Conservation (phyloP, 1,284 basidiomycete genomes). For the Trichosporon sp. region DNA sequence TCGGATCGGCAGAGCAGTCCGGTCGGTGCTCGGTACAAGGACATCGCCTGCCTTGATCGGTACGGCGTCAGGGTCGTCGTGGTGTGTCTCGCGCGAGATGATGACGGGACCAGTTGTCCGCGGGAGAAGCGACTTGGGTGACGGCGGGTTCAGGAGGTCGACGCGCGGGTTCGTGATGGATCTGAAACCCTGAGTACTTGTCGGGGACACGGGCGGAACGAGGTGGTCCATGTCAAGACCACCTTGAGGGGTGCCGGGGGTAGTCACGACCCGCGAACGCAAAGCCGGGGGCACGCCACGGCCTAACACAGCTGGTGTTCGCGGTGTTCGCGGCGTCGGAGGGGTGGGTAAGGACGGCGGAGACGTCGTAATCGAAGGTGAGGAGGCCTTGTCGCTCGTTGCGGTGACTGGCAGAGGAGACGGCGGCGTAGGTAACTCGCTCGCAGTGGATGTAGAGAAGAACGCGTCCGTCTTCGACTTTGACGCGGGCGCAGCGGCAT, state of each 20-base stretch:
- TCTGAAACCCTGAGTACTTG: background rate
- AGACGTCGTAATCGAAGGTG: background rate
- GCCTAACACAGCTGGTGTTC: background rate
- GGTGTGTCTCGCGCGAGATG: constrained; percentile 14
- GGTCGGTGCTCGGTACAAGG: constrained; percentile 16
- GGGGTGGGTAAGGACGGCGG: background rate
- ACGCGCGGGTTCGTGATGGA: background rate
- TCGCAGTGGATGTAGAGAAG: constrained; percentile 23
- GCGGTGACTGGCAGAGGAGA: background rate
- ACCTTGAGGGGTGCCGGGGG: background rate
- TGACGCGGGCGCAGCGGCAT: constrained; percentile 8
- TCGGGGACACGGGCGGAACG: background rate
- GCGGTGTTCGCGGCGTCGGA: background rate
- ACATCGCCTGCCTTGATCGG: constrained; percentile 26
- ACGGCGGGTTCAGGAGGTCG: background rate
- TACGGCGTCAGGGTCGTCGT: constrained; percentile 13
- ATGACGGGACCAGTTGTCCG: background rate
- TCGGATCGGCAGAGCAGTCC: constrained; percentile 11
- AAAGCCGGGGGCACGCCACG: constrained; percentile 5
- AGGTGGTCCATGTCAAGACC: constrained; percentile 4
- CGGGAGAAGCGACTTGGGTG: background rate
- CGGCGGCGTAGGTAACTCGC: background rate
- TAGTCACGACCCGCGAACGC: constrained; percentile 15
- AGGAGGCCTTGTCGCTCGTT: background rate
- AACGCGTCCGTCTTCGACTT: constrained; percentile 41